phyloP scores from a whole-genome alignment of 2,329 filamentous ascomycete genomes.

The Scedosporium aurantiacum region DNA sequence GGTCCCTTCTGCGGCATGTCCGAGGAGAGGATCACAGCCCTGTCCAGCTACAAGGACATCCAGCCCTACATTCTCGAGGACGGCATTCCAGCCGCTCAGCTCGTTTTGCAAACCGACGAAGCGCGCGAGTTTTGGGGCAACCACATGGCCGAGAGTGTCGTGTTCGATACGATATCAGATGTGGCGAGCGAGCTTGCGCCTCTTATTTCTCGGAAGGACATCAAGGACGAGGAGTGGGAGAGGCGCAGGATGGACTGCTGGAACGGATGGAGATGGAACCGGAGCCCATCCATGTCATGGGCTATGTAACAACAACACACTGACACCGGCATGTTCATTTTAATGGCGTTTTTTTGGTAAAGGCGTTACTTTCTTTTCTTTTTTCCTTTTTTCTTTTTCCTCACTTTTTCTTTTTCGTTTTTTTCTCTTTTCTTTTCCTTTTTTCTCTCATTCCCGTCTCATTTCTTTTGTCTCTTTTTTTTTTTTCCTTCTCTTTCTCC shows the following conservation, averaged over 20 bases:
- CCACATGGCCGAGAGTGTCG: neutral
- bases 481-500: neutral
- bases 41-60: neutral
- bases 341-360: neutral
- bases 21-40: conserved; percentile 1
- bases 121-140: neutral
- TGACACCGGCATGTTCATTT: neutral
- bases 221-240: conserved; percentile 1
- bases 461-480: neutral
- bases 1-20: conserved; percentile 5
- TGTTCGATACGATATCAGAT: conserved; percentile 1
- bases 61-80: neutral
- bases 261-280: conserved; percentile 7
- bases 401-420: neutral
- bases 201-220: neutral
- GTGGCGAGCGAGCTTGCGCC: conserved; percentile 1
- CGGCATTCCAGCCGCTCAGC: neutral
- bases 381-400: neutral
- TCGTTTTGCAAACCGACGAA: conserved; percentile 1
- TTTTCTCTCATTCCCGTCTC: neutral
- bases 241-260: conserved; percentile 3
- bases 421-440: neutral
- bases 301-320: neutral
- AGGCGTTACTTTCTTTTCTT: neutral
- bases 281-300: neutral